Evolutionary conservation across 805 yeast genomes (phyloP), one percentile per base, ranked within the genome.

Genomic region (Kodamaea jinghongensis): DNA sequence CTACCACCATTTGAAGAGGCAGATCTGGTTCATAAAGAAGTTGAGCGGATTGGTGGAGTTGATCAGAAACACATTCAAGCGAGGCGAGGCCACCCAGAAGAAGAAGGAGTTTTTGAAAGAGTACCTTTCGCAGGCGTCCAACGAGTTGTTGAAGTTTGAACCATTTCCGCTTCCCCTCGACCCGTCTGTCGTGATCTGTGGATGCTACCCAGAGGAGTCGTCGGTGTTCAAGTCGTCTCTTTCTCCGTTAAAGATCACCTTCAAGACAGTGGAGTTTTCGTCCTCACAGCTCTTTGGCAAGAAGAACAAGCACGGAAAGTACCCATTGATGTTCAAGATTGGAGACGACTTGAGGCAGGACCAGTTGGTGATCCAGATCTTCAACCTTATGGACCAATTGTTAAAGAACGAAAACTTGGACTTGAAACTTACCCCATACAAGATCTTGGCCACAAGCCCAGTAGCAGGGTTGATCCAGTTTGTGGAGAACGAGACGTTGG

Each of bases 291-390:
- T 65, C 1, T 67, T 67, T 46, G 68, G 68, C 1, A 57, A 58
- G 30, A 57, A 54, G 38, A 50, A 50, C 32, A 58, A 58, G 36
- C 55, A 67, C 38, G 71, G 71, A 3, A 67, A 63, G 38, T 93
- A 88, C 58, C 80, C 95, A 4, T 65, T 93, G 27, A 91, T 93
- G 84, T 91, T 88, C 65, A 93, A 93, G 60, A 85, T 86, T 36
- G 99, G 99, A 10, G 99, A 86, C 47, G 99, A 93, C 58, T 70
- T 93, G 36, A 71, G 98, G 44, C 99, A 93, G 60, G 99, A 93
- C 67, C 99, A 93, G 60, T 73, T 93, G 47, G 95, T 93, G n/a
- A 85, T 89, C 36, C 99, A 93, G 60, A 87, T 93, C 45, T 86
- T 93, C 42, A 76, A 83, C 41, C 67, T 93, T 43, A 93, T 93